Evolutionary conservation across 768 basidiomycete genomes (phyloP).

Genomic region (Russula sp.): DNA sequence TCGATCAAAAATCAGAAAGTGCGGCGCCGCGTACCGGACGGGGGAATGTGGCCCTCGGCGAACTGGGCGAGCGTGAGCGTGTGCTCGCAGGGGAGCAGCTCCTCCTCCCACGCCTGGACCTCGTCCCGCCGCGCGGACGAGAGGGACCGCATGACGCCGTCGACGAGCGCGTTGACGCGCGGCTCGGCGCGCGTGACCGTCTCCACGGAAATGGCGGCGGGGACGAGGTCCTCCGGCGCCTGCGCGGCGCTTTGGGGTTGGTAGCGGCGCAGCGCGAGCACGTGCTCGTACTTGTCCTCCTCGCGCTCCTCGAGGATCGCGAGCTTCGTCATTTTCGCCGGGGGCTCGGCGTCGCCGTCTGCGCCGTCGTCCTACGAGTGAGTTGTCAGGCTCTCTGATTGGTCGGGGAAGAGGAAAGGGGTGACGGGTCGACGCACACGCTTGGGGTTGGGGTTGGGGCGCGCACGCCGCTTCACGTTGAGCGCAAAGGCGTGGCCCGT

Average conservation of each 20-base stretch:
- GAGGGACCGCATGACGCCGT: conserved; percentile 70
- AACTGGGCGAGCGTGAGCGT: conserved; percentile 50
- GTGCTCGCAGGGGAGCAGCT: conserved; percentile 84
- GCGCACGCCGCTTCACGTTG: conserved; percentile 71
- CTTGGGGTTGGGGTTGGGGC: conserved; percentile 42
- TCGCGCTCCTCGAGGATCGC: conserved; percentile 84
- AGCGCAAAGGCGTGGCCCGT: conserved; percentile 70
- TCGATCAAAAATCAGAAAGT: neutral
- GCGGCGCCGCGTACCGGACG: conserved; percentile 42
- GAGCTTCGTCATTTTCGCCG: conserved; percentile 83
- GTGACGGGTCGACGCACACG: conserved; percentile 50
- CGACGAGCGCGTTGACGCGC: conserved; percentile 51
- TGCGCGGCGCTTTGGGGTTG: conserved; percentile 42
- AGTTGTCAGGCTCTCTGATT: too few relatives aligned
- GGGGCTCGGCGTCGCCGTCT: conserved; percentile 69
- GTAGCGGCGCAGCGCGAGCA: conserved; percentile 70
- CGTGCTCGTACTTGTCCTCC: conserved; percentile 78
- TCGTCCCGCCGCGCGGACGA: conserved; percentile 91
- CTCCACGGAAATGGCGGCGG: conserved; percentile 41
- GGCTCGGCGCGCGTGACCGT: conserved; percentile 33
- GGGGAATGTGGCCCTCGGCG: conserved; percentile 41
- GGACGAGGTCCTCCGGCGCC: conserved; percentile 26
- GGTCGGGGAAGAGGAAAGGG: too few relatives aligned
- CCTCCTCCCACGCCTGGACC: conserved; percentile 98
- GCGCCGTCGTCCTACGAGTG: conserved; percentile 8